These are phyloP conservation scores for Fusarium anguioides DNA, from an alignment of 2,329 filamentous ascomycete species.

Conservation along the genomic window DNA sequence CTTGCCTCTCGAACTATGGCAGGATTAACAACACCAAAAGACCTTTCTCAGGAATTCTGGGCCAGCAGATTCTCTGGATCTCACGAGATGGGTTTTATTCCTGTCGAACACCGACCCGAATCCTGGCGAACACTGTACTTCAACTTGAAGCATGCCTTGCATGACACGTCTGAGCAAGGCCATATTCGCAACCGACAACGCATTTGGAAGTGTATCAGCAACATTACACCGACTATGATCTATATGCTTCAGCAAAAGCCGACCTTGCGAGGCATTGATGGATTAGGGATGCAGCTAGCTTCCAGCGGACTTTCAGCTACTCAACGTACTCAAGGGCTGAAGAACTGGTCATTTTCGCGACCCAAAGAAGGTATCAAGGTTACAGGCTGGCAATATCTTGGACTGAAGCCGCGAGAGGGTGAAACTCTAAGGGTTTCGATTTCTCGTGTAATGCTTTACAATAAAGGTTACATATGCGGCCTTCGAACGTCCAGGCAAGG, in stretches of 20 bases:
- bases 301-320: not conserved
- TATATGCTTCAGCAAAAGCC: not conserved
- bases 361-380: fast-evolving
- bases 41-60: conserved; percentile 20
- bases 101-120: fast-evolving
- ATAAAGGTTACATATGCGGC: not conserved
- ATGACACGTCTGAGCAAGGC: not conserved
- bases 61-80: conserved; percentile 9
- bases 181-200: not conserved
- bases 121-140: conserved; percentile 10
- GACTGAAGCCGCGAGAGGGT: not conserved
- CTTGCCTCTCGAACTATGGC: conserved; percentile 9
- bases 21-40: not conserved
- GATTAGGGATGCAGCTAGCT: not conserved
- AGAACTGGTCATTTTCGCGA: not conserved
- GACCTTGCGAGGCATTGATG: fast-evolving
- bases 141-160: not conserved
- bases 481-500: not conserved
- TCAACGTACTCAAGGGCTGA: not conserved
- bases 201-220: not conserved
- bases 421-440: not conserved
- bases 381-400: not conserved
- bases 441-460: not conserved
- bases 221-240: not conserved
- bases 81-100: conserved; percentile 16